Conservation (phyloP, 345 rosid genomes). For the Limnanthes douglasii region DNA sequence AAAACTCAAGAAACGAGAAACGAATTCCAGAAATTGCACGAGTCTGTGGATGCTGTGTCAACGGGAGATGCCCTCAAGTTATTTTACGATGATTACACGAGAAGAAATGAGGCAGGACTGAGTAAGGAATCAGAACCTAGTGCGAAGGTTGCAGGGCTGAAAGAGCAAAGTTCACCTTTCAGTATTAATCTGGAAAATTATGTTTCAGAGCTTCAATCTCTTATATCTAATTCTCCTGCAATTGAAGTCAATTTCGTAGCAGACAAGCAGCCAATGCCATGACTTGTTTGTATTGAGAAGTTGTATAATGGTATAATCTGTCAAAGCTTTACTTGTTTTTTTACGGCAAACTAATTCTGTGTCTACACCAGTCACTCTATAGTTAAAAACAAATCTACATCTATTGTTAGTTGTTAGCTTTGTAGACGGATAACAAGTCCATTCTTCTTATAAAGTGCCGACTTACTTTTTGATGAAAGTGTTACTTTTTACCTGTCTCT, state of each 20-base stretch:
- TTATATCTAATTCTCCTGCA: slow-evolving; percentile 31
- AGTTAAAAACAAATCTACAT: no score
- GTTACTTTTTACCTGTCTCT: no score
- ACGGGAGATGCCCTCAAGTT: slow-evolving; percentile 34
- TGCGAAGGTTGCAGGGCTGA: slow-evolving; percentile 5
- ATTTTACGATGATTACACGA: slow-evolving; percentile 22
- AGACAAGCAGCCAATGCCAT: slow-evolving; percentile 2
- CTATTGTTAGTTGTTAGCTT: no score
- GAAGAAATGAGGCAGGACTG: slow-evolving; percentile 17
- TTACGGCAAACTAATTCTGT: no score
- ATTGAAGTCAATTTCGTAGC: slow-evolving; percentile 14
- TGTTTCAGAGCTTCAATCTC: slow-evolving; percentile 30
- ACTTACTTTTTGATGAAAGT: no score
- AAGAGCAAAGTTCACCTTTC: slow-evolving; percentile 11
- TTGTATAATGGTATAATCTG: no score
- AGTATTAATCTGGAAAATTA: slow-evolving; percentile 15
- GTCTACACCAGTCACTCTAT: no score
- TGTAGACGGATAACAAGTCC: no score
- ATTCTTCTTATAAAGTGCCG: no score
- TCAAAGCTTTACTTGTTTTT: no score
- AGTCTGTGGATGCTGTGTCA: slow-evolving; percentile 29
- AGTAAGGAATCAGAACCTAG: slow-evolving; percentile 11
- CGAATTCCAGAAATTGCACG: slow-evolving; percentile 23
- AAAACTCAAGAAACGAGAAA: slow-evolving; percentile 31
- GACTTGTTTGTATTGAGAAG: background rate